Evolutionary conservation across 495 filamentous ascomycete genomes (phyloP), one percentile per base, ranked within the genome.

Genomic region (Durotheca rogersii): DNA sequence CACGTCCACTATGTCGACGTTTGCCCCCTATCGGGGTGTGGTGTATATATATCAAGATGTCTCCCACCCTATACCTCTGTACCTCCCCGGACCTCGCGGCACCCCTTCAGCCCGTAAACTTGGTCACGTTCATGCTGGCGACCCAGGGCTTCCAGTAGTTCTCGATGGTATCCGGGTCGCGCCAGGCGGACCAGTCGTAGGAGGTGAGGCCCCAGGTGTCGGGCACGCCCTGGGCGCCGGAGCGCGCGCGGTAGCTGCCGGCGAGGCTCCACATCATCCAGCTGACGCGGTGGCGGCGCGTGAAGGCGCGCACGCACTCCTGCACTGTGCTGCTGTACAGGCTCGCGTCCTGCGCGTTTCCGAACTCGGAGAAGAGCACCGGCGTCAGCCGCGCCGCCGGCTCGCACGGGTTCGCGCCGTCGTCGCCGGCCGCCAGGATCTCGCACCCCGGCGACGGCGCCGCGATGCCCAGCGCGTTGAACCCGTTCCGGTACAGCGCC

Each of bases 231-330:
- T 75, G 71, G 1, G 50, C 63, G 7, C 76, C 76, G 1, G 61
- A 42, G 1, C 75, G 59, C 3, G 77, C 72, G 51, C 84, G 81
- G 51, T 83, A 84, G 41, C 77, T 81, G 1, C 78, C 79, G 4
- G 69, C 68, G 23, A 83, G 44, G 3, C 72, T 72, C 79, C 80
- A 83, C 32, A 72, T 63, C 62, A 73, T 74, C 78, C 78, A 83
- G 36, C 77, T 75, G 1, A 77, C 67, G 30, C 72, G 52, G 29
- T 72, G 66, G 39, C 68, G 57, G 37, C 67, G 66, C 14, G 81
- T 68, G 54, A 67, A 79, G 7, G 61, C 56, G 20, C 64, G 60
- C 41, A 82, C 51, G 46, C 80, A 82, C 19, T 60, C 64, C 18
- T 70, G 69, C 51, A 79, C 78, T 4, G 65, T 58, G 30, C 66